phyloP scores from a whole-genome alignment of 768 basidiomycete species.

The Amanita rubescens region DNA sequence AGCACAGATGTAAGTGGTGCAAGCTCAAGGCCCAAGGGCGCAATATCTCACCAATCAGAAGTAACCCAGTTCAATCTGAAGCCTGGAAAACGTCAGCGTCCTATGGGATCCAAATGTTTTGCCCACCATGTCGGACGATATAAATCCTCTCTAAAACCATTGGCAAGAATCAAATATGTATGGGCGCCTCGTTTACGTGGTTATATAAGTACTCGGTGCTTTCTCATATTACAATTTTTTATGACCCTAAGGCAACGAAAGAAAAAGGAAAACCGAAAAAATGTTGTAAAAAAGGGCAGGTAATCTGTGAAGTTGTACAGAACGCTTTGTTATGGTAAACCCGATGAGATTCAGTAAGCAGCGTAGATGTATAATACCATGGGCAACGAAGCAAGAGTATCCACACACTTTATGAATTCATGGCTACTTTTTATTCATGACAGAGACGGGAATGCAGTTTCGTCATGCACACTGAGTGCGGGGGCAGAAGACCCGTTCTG shows the following conservation, averaged over 20 bases:
- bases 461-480: conserved; percentile 69
- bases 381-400: background rate
- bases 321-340: background rate
- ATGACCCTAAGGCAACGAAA: background rate
- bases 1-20: conserved; percentile 7
- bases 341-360: background rate
- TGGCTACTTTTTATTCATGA: conserved; percentile 28
- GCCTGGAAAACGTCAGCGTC: conserved; percentile 31
- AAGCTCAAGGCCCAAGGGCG: background rate
- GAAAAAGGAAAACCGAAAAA: background rate
- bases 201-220: background rate
- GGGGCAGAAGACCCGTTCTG: conserved; percentile 30
- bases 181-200: too few relatives aligned
- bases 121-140: conserved; percentile 59
- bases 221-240: background rate
- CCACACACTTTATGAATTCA: background rate
- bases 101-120: background rate
- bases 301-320: background rate
- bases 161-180: too few relatives aligned
- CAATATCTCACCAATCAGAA: conserved; percentile 54
- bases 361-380: conserved; percentile 3
- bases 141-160: conserved; percentile 50
- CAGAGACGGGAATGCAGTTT: conserved; percentile 86
- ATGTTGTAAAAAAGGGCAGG: background rate
- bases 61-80: conserved; percentile 72